phyloP scores from a whole-genome alignment of 192 early-diverging fungal genomes.

The Neocallimastix lanati region DNA sequence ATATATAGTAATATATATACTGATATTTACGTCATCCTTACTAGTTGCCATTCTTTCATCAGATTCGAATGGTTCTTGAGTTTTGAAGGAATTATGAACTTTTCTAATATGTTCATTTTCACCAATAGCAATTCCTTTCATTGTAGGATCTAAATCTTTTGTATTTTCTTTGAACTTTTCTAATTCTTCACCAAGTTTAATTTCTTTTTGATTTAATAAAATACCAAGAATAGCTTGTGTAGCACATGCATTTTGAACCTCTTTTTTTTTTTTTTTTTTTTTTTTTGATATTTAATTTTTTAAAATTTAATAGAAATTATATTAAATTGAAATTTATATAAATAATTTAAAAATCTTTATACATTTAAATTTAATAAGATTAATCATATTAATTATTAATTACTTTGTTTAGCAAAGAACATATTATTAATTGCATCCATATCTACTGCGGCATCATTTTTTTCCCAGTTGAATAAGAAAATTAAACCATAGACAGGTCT shows the following conservation, averaged over 20 bases:
- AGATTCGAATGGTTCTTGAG: not conserved
- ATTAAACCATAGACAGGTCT: conserved; percentile 60
- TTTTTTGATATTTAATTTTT: no score
- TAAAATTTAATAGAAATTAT: no score
- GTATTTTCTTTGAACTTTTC: conserved; percentile 50
- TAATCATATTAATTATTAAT: not conserved
- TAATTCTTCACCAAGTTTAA: conserved; percentile 55
- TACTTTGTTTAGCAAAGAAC: conserved; percentile 46
- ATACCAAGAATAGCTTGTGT: conserved; percentile 70
- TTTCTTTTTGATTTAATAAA: conserved; percentile 36
- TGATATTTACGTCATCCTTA: not conserved
- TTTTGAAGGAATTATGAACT: conserved; percentile 8
- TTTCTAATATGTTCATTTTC: conserved; percentile 56
- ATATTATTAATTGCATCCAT: conserved; percentile 16
- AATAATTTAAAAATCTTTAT: no score
- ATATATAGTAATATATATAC: no score
- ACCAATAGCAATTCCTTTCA: conserved; percentile 58
- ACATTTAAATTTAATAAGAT: no score
- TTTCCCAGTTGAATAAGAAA: conserved; percentile 66
- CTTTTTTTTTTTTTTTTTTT: not conserved
- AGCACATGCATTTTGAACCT: conserved; percentile 55
- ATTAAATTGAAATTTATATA: no score
- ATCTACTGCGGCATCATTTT: conserved; percentile 10
- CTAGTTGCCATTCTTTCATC: not conserved
- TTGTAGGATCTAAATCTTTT: conserved; percentile 28